Conservation (phyloP, 805 yeast species). For the Lachancea nothofagi region DNA sequence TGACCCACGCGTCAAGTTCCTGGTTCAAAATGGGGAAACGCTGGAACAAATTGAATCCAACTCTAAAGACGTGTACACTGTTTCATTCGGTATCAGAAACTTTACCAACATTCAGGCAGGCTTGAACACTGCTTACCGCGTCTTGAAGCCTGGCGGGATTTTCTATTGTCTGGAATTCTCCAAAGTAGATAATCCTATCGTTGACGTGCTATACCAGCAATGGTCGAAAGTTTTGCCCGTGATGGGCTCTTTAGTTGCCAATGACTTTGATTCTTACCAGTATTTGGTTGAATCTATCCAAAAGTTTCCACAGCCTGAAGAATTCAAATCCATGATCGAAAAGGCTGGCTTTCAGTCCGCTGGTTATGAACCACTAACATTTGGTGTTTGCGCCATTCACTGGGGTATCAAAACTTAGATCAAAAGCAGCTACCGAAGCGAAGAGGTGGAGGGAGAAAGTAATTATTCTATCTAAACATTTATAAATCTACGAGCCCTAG, state of each 20-base stretch:
- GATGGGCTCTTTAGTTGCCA: constrained; percentile 93
- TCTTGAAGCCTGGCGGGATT: constrained; percentile 94
- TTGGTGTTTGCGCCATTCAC: constrained; percentile 94
- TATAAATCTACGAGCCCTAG: not conserved
- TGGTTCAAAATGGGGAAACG: constrained; percentile 90
- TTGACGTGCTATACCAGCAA: constrained; percentile 74
- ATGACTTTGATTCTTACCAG: constrained; percentile 94
- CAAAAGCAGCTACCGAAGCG: too few species aligned
- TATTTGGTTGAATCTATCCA: constrained; percentile 92
- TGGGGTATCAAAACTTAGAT: constrained; percentile 86
- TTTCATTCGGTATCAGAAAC: constrained; percentile 95
- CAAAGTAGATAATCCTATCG: constrained; percentile 73
- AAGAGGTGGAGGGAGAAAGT: too few species aligned
- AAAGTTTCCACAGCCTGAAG: constrained; percentile 87
- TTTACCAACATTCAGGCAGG: constrained; percentile 95
- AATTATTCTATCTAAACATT: not conserved
- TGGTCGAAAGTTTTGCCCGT: constrained; percentile 87
- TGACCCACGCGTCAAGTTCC: constrained; percentile 59
- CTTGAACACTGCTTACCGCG: constrained; percentile 89
- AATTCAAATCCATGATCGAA: constrained; percentile 84
- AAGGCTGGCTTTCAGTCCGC: constrained; percentile 92
- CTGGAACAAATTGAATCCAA: constrained; percentile 78
- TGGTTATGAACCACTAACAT: constrained; percentile 91
- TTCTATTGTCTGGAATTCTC: constrained; percentile 95
- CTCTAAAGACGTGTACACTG: constrained; percentile 92